Evolutionary conservation across 2,329 filamentous ascomycete species (phyloP), one percentile per base, ranked within the genome.

Genomic region (Magnaporthiopsis rhizophila): DNA sequence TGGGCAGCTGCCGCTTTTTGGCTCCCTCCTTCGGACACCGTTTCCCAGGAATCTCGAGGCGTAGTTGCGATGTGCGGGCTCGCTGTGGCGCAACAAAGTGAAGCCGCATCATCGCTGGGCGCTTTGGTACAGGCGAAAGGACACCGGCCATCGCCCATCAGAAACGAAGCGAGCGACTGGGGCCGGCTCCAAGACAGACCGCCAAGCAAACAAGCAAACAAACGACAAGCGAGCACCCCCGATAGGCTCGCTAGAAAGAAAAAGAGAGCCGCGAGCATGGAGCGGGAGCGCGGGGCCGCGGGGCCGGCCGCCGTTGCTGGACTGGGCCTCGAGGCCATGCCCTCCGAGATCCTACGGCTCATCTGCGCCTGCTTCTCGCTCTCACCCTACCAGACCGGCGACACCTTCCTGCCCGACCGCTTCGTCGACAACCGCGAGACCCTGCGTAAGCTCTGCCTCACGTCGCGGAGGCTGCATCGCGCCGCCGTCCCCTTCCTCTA

Each of bases 401-500:
- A 62, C 21, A 28, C 61, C 28, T 45, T 58, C 26, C 53, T 58
- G 28, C 30, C 26, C 36, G 28, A 56, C 18, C 34, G 26, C 34
- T 62, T 62, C 36, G 12, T 26, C 24, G 45, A 62, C 30, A 62
- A 57, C 50, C 28, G 53, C 38, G 26, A 26, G 11, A 26, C 50
- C 13, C 61, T 62, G 61, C 45, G 61, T 28, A 53, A 57, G 8
- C 30, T 62, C 28, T 62, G 61, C 45, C 50, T 62, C 53, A 36
- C 56, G 13, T 62, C 61, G 30, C 61, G 61, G 9, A 21, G 36
- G 6, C 50, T 62, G 50, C 56, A 34, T 28, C 61, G 56, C 61
- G 61, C 61, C 45, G 61, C 61, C 18, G 30, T 32, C 45, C 61
- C 61, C 21, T 62, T 62, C 32, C 53, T 62, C 13, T 62, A 62